Percentiles rank a stretch among this genome's conserved stretches.
Conservation (phyloP, 805 yeast species). For the Starmerella asiatica region DNA sequence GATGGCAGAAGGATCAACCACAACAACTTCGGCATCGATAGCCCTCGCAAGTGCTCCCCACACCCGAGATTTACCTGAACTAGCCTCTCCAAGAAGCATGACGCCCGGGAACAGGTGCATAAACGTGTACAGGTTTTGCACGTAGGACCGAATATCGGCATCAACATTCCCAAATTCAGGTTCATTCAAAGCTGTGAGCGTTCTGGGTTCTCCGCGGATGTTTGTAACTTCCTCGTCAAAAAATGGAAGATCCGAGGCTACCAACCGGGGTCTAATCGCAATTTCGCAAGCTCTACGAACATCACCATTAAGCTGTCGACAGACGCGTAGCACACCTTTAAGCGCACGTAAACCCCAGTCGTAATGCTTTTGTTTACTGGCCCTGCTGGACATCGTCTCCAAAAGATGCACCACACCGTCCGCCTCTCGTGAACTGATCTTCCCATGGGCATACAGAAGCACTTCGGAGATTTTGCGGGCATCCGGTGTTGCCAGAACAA, state of each 20-base stretch:
- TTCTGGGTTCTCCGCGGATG: no score
- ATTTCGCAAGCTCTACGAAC: conserved; percentile 41
- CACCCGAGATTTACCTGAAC: conserved; percentile 55
- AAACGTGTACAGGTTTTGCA: conserved; percentile 41
- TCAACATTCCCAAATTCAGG: neutral
- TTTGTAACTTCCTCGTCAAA: conserved; percentile 6
- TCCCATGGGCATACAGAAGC: conserved; percentile 56
- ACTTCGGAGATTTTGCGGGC: conserved; percentile 53
- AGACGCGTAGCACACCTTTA: conserved; percentile 48
- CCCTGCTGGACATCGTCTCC: conserved; percentile 27
- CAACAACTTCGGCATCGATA: conserved; percentile 30
- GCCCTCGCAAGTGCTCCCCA: conserved; percentile 40
- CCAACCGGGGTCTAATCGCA: conserved; percentile 55
- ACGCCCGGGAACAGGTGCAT: conserved; percentile 59
- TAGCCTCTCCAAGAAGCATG: conserved; percentile 66
- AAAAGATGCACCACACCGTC: conserved; percentile 43
- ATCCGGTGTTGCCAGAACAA: conserved; percentile 66
- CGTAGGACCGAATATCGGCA: conserved; percentile 20
- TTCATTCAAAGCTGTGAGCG: no score
- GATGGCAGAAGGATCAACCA: conserved; percentile 65
- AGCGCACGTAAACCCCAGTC: conserved; percentile 83
- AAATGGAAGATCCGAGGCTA: conserved; percentile 35
- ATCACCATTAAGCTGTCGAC: conserved; percentile 39
- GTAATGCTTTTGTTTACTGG: conserved; percentile 56
- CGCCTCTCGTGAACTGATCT: conserved; percentile 35